Base-by-base conservation (phyloP, 2,329 filamentous ascomycete genomes). In the Fusarium tricinctum region DNA sequence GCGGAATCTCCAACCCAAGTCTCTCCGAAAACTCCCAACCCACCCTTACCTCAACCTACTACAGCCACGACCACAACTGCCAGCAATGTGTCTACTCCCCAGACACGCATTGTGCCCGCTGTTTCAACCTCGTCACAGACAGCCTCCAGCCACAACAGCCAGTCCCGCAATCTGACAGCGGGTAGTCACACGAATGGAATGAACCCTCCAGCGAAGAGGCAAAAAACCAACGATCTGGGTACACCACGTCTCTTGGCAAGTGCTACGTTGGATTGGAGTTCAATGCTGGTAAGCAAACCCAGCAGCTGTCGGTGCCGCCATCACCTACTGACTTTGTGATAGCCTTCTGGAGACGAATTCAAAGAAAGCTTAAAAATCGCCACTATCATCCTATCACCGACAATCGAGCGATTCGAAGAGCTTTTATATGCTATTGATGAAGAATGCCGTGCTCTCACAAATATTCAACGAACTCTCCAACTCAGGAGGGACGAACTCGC, bases 281-380 rank as follows among this genome's bases (percentile, higher is more conserved):
- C 19, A n/a, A 3, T 52, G 6, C 22, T 52, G 15, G 49, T 52
- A 13, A 52, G 49, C 8, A 19, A 8, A 19, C 8, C 15, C 8
- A 7, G 4, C 1, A 19, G 10, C 13, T 3, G 28, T 1, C 6
- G 22, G 6, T 1, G 1, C 12, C 8, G 9, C 5, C 12, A 26
- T n/a, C 5, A 8, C 20, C 2, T 15, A 46, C 39, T 52, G 5
- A 52, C 39, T 14, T 15, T 17, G 6, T 6, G 22, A 7, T 12
- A 52, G 49, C 49, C 49, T 10, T 52, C 49, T 19, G 49, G 49
- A 12, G 5, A 52, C 13, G 39, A 32, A 9, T 52, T 52, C 8
- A 52, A 26, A 22, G 38, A 46, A 32, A 46, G 13, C 5, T 15
- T 52, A 17, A 52, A 19, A 15, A 5, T 32, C 23, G 26, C 49